A percentile compares a stretch with the other conserved stretches of the same genome.
Conservation (phyloP, 768 basidiomycete genomes). For the Tylopilus cervinicoccineus region DNA sequence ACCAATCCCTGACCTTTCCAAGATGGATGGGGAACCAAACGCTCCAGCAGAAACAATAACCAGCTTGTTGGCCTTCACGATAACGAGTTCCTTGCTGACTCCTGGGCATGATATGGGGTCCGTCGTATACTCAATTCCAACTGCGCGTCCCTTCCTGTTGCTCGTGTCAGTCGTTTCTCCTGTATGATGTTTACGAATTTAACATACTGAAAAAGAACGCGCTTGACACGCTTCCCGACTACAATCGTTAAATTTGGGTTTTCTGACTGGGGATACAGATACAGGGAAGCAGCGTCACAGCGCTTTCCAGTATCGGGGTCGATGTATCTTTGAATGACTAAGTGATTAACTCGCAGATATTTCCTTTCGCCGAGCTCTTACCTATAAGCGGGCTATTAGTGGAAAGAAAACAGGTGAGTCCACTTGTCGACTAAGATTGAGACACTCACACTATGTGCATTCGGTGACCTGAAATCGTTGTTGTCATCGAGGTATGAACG, state of each 20-base stretch:
- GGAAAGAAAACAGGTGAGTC: too few relatives aligned
- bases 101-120: constrained; percentile 13
- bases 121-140: constrained; percentile 35
- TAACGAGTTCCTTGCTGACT: not conserved
- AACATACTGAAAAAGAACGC: constrained; percentile 6
- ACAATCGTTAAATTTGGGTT: constrained; percentile 29
- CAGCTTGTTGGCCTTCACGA: constrained; percentile 32
- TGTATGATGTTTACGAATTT: not conserved
- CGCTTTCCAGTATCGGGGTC: constrained; percentile 37
- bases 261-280: constrained; percentile 33
- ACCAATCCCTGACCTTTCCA: constrained; percentile 71
- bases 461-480: constrained; percentile 38
- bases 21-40: constrained; percentile 53
- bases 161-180: not conserved
- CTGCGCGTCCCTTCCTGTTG: constrained; percentile 32
- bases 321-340: constrained; percentile 43
- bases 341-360: not conserved
- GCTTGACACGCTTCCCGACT: constrained; percentile 21
- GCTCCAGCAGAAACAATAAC: constrained; percentile 51
- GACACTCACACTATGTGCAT: constrained; percentile 25
- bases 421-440: not conserved
- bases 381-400: constrained; percentile 21
- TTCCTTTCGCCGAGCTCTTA: not conserved
- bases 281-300: constrained; percentile 32
- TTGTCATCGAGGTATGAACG: constrained; percentile 42